Evolutionary conservation across 371 early-diverging fungal species (phyloP).

Genomic region (Entomophthora muscae): DNA sequence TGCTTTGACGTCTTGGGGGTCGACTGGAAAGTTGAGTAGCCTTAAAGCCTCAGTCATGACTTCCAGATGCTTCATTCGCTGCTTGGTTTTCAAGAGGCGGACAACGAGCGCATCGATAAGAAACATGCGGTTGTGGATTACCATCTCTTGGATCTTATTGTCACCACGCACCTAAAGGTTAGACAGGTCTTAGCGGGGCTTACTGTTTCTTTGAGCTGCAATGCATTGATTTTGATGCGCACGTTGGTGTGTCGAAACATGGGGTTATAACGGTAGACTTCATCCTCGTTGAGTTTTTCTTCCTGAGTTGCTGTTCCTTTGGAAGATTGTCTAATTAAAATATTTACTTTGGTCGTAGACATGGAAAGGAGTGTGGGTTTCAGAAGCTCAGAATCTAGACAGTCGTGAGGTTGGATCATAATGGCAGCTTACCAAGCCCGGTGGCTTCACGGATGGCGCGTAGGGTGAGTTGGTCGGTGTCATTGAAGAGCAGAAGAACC

Average conservation of each 20-base stretch:
- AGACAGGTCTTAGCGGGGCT: slow-evolving; percentile 9
- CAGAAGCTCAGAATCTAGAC: slow-evolving; percentile 53
- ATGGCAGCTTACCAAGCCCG: slow-evolving; percentile 25
- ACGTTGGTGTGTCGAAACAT: slow-evolving; percentile 36
- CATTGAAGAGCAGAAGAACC: slow-evolving; percentile 58
- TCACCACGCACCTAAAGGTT: slow-evolving; percentile 27
- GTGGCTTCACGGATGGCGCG: slow-evolving; percentile 42
- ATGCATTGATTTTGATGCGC: slow-evolving; percentile 61
- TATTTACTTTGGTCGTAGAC: slow-evolving; percentile 54
- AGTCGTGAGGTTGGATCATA: no score
- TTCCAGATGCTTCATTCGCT: slow-evolving; percentile 37
- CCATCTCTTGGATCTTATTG: slow-evolving; percentile 45
- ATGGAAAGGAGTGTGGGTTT: slow-evolving; percentile 63
- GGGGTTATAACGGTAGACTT: slow-evolving; percentile 43
- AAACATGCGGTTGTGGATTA: slow-evolving; percentile 61
- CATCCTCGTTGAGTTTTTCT: slow-evolving; percentile 29
- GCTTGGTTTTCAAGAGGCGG: slow-evolving; percentile 80
- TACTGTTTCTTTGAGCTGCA: slow-evolving; percentile 51
- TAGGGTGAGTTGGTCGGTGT: slow-evolving; percentile 28
- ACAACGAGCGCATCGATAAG: slow-evolving; percentile 89
- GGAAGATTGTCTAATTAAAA: slow-evolving; percentile 32
- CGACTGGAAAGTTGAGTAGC: slow-evolving; percentile 57
- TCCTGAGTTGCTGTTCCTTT: slow-evolving; percentile 19
- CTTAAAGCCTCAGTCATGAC: slow-evolving; percentile 53
- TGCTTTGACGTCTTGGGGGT: slow-evolving; percentile 61